Base-by-base conservation (phyloP, 2,329 filamentous ascomycete species). In the Trichoderma hamatum region DNA sequence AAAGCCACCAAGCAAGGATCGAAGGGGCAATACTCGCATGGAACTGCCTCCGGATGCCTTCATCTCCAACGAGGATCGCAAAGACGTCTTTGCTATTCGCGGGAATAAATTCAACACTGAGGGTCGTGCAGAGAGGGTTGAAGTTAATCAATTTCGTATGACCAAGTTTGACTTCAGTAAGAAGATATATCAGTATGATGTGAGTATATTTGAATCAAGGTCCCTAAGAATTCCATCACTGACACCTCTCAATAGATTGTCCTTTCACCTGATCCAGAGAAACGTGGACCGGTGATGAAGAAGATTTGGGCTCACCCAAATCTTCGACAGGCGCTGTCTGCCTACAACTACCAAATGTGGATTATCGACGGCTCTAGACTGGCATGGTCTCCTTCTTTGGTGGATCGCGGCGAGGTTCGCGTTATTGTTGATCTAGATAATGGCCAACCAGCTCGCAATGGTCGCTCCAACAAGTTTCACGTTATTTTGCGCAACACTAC, bases 301-400 rank as follows among this genome's bases (percentile, higher is more conserved):
- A 94, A 92, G 76, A 86, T 94, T 32, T 97, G 93, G 93, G 81
- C 87, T 1, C 91, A 90, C 0, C 81, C 85, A 1, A 79, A 81
- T 0, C 84, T 94, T 7, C 86, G 91, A 76, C 71, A 79, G 0
- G 79, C 80, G 3, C 80, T 94, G 1, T 81, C 82, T 2, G 79
- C 81, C 2, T 82, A 83, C 69, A 82, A 80, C 5, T 77, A 77
- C 21, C 75, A 74, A 5, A 75, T 73, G 52, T 93, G 90, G 86
- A 86, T 97, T 68, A 94, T 89, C 74, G 94, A 98, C 80, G 92
- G 93, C 32, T 90, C 90, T 75, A 93, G 91, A 78, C 85, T 99
- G 58, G 94, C 93, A 19, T 99, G 96, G 95, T 83, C 81, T 13
- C 80, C 80, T 3, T 77, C 77, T 58, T 74, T 80, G 24, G 72